Conservation (phyloP, 2,329 filamentous ascomycete genomes). For the Microsporum ferrugineum region DNA sequence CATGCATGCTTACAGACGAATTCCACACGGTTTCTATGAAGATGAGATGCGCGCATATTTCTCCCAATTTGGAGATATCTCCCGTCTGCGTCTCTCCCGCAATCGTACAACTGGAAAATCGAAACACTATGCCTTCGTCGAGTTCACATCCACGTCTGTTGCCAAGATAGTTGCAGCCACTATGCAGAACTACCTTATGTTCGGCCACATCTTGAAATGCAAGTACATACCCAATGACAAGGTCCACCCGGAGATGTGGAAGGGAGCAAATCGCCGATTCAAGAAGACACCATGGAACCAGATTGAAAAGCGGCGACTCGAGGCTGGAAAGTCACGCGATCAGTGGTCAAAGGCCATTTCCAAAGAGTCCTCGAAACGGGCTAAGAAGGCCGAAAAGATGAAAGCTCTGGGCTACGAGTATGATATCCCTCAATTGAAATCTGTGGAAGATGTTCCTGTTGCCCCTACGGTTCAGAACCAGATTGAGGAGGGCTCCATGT, state of each 20-base stretch:
- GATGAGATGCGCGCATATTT: slow-evolving; percentile 91
- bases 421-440: slow-evolving; percentile 60
- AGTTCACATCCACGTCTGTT: slow-evolving; percentile 67
- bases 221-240: slow-evolving; percentile 64
- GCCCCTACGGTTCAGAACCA: slow-evolving; percentile 25
- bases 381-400: slow-evolving; percentile 59
- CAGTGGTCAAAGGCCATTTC: slow-evolving; percentile 67
- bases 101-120: slow-evolving; percentile 84
- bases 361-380: slow-evolving; percentile 60
- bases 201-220: slow-evolving; percentile 86
- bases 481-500: slow-evolving; percentile 25
- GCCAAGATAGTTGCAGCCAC: slow-evolving; percentile 87
- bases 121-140: slow-evolving; percentile 91
- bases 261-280: slow-evolving; percentile 81
- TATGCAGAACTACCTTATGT: slow-evolving; percentile 96
- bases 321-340: slow-evolving; percentile 59
- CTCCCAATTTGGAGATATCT: slow-evolving; percentile 78
- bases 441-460: slow-evolving; percentile 43
- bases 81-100: slow-evolving; percentile 67
- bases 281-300: slow-evolving; percentile 80
- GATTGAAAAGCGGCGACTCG: slow-evolving; percentile 65
- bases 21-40: slow-evolving; percentile 95
- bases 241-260: slow-evolving; percentile 72
- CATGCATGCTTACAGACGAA: slow-evolving; percentile 42
- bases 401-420: slow-evolving; percentile 77